Conservation (phyloP, 2,329 filamentous ascomycete species). For the Xylariaceae sp. region DNA sequence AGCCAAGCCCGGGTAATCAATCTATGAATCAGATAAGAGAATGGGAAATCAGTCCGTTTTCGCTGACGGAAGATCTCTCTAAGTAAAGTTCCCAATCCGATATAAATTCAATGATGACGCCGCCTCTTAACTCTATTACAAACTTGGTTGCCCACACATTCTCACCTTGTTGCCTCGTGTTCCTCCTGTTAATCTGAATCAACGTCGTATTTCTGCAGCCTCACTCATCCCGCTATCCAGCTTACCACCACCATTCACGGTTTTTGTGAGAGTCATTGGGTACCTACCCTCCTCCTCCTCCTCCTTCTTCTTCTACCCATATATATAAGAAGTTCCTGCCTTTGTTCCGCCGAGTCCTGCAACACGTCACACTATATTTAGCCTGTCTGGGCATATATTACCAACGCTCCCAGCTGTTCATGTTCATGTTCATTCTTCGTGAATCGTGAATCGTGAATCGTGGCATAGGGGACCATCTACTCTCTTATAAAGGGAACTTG, state of each 20-base stretch:
- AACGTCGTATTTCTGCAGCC: constrained; percentile 6
- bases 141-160: not conserved
- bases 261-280: too few relatives aligned
- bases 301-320: not conserved
- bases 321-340: not conserved
- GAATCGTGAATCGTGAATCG: not conserved
- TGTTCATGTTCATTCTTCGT: not conserved
- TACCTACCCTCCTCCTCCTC: too few relatives aligned
- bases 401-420: too few relatives aligned
- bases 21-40: not conserved
- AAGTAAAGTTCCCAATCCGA: not conserved
- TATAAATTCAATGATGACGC: constrained; percentile 11
- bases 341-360: not conserved
- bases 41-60: too few relatives aligned
- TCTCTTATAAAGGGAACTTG: constrained; percentile 11
- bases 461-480: not conserved
- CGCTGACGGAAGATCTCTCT: too few relatives aligned
- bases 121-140: not conserved
- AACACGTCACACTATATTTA: constrained; percentile 15
- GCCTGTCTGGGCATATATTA: not conserved
- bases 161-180: not conserved
- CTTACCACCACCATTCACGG: too few relatives aligned
- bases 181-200: not conserved
- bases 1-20: constrained; percentile 6
- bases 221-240: not conserved